Conservation (phyloP, 2,329 filamentous ascomycete species). For the Truncatella angustata region DNA sequence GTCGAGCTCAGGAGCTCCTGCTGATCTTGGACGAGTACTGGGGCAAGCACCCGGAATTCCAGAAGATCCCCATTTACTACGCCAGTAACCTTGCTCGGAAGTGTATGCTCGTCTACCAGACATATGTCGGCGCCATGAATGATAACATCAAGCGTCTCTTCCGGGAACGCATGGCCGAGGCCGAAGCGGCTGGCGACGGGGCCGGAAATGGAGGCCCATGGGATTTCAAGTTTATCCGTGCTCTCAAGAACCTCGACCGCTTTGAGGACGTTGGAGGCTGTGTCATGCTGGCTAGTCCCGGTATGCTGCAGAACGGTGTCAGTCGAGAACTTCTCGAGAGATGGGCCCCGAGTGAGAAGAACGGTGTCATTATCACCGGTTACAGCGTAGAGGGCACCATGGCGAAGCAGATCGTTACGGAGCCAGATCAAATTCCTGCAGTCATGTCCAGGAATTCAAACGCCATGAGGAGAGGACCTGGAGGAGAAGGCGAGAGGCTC, state of each 20-base stretch:
- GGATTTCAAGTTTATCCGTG: conserved; percentile 95
- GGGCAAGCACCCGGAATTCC: conserved; percentile 82
- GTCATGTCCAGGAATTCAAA: conserved; percentile 78
- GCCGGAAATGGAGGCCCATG: conserved; percentile 81
- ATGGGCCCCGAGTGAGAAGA: conserved; percentile 95
- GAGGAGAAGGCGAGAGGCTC: conserved; percentile 75
- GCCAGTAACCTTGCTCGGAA: conserved; percentile 91
- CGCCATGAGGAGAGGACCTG: conserved; percentile 60
- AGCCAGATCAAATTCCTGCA: conserved; percentile 91
- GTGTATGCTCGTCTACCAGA: conserved; percentile 99
- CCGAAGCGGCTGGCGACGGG: conserved; percentile 74
- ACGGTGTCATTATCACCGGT: conserved; percentile 97
- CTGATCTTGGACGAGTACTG: conserved; percentile 97
- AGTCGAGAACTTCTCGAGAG: conserved; percentile 89
- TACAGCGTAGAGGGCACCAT: conserved; percentile 99
- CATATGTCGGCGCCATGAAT: conserved; percentile 98
- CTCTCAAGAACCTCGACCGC: conserved; percentile 86
- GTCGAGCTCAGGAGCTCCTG: conserved; percentile 88
- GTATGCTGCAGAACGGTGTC: conserved; percentile 97
- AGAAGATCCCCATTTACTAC: conserved; percentile 94
- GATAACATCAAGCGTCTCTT: conserved; percentile 98
- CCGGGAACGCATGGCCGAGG: conserved; percentile 85
- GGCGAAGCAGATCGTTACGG: conserved; percentile 92
- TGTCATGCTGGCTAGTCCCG: conserved; percentile 95
- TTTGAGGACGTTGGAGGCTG: conserved; percentile 96